Conservation (phyloP, 257 asterid species). For the Nicotiana benthamiana region DNA sequence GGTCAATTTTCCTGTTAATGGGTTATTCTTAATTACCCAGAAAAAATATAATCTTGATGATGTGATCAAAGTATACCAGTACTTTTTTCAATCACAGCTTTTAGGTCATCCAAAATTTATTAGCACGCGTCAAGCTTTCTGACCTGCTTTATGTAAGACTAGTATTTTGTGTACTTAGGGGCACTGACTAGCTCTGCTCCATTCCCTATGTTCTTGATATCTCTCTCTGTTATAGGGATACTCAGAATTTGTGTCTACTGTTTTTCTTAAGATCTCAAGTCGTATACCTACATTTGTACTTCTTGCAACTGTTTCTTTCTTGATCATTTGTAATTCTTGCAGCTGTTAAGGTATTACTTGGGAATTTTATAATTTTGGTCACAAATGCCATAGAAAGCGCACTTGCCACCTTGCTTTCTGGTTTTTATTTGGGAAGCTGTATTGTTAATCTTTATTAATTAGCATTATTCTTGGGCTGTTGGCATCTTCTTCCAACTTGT, state of each 20-base stretch:
- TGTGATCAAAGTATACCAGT: neutral
- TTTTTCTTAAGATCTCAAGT: neutral
- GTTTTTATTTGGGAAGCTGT: neutral
- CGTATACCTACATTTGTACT: neutral
- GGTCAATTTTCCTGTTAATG: neutral
- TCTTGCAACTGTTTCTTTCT: neutral
- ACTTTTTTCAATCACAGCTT: too few relatives aligned
- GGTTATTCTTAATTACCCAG: neutral
- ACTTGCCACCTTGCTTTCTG: neutral
- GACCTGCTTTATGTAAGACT: neutral
- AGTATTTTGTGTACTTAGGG: neutral
- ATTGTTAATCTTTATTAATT: neutral
- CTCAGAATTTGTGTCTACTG: neutral
- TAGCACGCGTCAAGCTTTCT: neutral
- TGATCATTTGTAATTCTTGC: neutral
- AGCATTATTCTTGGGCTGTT: neutral
- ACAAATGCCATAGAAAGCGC: neutral
- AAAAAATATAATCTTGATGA: neutral
- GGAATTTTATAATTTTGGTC: neutral
- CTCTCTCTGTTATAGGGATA: neutral
- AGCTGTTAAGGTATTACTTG: neutral
- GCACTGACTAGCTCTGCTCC: neutral
- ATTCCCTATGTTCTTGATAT: neutral
- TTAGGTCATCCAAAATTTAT: neutral
- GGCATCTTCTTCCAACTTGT: neutral